phyloP scores from a whole-genome alignment of 2,329 filamentous ascomycete genomes.

The Sarocladium strictum region DNA sequence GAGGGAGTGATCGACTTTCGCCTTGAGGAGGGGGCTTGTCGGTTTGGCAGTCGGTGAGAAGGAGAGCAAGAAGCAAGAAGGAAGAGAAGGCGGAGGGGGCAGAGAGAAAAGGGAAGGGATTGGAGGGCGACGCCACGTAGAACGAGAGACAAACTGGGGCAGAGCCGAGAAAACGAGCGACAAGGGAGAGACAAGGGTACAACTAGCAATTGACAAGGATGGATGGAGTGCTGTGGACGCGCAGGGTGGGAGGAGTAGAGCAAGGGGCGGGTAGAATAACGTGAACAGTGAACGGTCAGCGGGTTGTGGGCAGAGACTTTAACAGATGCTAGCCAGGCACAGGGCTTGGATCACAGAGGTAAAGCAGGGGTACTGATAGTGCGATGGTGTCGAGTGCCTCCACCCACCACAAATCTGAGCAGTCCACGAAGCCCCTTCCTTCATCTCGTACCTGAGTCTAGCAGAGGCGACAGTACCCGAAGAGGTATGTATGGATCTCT shows the following conservation, averaged over 20 bases:
- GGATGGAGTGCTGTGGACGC: neutral
- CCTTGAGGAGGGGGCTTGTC: slow-evolving; percentile 14
- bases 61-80: slow-evolving; percentile 8
- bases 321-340: neutral
- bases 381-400: neutral
- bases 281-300: neutral
- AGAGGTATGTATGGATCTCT: neutral
- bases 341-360: neutral
- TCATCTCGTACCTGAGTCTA: slow-evolving; percentile 5
- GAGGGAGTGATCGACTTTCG: slow-evolving; percentile 13
- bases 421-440: slow-evolving; percentile 4
- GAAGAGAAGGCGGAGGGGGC: slow-evolving; percentile 9
- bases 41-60: slow-evolving; percentile 8
- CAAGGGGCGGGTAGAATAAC: neutral
- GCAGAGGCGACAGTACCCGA: neutral
- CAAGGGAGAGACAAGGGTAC: slow-evolving; percentile 8
- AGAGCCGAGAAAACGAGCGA: slow-evolving; percentile 7
- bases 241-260: neutral
- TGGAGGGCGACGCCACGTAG: slow-evolving; percentile 6
- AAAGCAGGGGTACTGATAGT: slow-evolving; percentile 1
- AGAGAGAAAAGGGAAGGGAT: slow-evolving; percentile 9
- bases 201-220: slow-evolving; percentile 5
- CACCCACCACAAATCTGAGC: slow-evolving; percentile 1
- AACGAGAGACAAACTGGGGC: neutral
- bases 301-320: neutral